Evolutionary conservation across 345 rosid species (phyloP).

Genomic region (Brassica nigra): DNA sequence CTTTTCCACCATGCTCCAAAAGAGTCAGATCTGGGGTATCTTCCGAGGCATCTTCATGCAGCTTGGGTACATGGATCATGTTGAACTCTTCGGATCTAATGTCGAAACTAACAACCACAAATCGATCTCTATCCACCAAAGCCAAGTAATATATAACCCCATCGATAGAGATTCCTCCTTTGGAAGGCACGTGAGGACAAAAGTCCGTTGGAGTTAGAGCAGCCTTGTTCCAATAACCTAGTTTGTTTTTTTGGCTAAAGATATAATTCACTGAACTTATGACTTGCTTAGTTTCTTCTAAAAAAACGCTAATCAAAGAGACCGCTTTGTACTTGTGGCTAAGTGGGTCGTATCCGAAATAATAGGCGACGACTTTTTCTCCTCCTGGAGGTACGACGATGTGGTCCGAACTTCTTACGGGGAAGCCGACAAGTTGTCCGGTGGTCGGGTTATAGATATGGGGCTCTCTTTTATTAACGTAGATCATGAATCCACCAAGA

Average conservation of each 20-base stretch:
- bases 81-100: neutral
- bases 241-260: neutral
- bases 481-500: neutral
- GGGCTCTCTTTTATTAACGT: neutral
- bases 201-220: neutral
- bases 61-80: neutral
- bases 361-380: neutral
- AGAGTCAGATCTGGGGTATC: neutral
- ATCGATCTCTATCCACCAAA: neutral
- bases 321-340: neutral
- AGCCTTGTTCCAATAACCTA: neutral
- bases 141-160: constrained; percentile 7
- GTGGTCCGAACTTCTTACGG: neutral
- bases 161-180: neutral
- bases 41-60: neutral
- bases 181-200: neutral
- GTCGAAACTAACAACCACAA: neutral
- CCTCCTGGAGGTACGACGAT: neutral
- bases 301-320: neutral
- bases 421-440: neutral
- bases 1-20: neutral
- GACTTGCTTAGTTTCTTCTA: neutral
- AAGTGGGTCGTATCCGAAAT: constrained; percentile 3
- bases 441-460: neutral
- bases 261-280: neutral